Evolutionary conservation across 441 rosid species (phyloP), one percentile per base, ranked within the genome.

Genomic region (Erysimum cheiri): DNA sequence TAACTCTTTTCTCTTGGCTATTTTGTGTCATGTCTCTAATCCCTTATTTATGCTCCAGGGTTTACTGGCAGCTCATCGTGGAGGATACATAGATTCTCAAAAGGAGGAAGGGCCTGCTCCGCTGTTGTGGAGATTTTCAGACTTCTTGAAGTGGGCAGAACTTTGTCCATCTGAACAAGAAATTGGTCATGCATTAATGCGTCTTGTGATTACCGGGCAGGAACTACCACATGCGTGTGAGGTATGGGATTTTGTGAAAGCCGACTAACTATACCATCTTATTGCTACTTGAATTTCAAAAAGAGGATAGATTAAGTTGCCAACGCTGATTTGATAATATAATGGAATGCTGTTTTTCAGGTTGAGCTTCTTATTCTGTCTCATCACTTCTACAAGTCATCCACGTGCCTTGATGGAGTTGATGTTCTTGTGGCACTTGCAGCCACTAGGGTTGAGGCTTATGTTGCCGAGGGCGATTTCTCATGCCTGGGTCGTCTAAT

Each of bases 41-140:
- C 56, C 56, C 41, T 3, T 72, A 48, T 60, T 77, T 72, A 24
- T 24, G 75, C 59, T 78, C 39, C 78, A 95, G 97, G 96, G 98
- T 73, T 80, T 95, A 67, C 77, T 96, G 77, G 99, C 98, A 74
- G 97, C 98, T 53, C 99, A 96, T 81, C 96, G 97, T 60, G 99
- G 98, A 71, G 99, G 98, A 39, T 96, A 96, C 76, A 88, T 96
- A 78, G 97, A 92, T 80, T 87, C 92, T 75, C 99, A 92, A 75
- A 88, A 88, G 79, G 98, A 96, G 75, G 98, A 96, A 84, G 99
- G 99, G 39, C 98, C 98, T 11, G 91, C 99, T 82, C 99, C 99
- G 71, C 78, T 93, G 26, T 60, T 96, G 76, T 93, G 98, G 98
- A 88, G 99, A 85, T 89, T 89, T 82, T 89, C 96, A n/a, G 98